A percentile compares a stretch with the other conserved stretches of the same genome.
These are phyloP conservation scores for Pseudogymnoascus sp. DNA, from an alignment of 2,329 filamentous ascomycete species.

Conservation along the genomic window DNA sequence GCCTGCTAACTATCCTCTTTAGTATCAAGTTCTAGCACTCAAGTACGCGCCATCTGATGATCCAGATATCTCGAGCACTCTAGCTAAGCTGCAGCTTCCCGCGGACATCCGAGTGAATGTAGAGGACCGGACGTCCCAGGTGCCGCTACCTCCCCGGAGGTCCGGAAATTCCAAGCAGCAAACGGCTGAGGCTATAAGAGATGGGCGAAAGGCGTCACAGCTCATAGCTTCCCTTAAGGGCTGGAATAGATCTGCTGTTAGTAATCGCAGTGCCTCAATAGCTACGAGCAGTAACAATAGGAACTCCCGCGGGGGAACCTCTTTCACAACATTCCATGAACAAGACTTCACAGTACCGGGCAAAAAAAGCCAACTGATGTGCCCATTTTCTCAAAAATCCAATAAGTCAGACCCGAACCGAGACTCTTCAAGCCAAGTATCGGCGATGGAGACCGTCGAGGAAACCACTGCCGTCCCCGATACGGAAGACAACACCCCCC, in stretches of 20 bases:
- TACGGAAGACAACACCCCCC: conserved; percentile 35
- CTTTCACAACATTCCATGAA: conserved; percentile 62
- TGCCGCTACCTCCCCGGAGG: conserved; percentile 24
- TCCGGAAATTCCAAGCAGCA: conserved; percentile 40
- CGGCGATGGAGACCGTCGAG: conserved; percentile 17
- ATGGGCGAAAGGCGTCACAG: conserved; percentile 51
- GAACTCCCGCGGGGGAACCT: conserved; percentile 39
- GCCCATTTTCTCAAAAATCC: conserved; percentile 55
- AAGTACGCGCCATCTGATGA: conserved; percentile 55
- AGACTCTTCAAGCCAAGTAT: conserved; percentile 18
- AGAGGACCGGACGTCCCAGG: conserved; percentile 21
- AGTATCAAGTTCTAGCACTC: conserved; percentile 59
- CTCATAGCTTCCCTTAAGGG: conserved; percentile 41
- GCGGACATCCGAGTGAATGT: conserved; percentile 30
- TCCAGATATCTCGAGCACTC: conserved; percentile 56
- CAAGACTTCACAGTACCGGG: conserved; percentile 86
- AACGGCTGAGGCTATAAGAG: conserved; percentile 54
- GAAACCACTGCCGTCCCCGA: conserved; percentile 16
- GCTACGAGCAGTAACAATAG: conserved; percentile 29
- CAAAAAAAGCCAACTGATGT: conserved; percentile 68
- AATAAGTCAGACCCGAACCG: conserved; percentile 15
- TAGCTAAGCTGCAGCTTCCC: conserved; percentile 58
- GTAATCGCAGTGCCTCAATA: conserved; percentile 20
- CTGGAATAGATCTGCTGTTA: conserved; percentile 32
- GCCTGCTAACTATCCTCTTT: conserved; percentile 12